phyloP scores from a whole-genome alignment of 2,329 filamentous ascomycete species.

The Botryotinia globosa region DNA sequence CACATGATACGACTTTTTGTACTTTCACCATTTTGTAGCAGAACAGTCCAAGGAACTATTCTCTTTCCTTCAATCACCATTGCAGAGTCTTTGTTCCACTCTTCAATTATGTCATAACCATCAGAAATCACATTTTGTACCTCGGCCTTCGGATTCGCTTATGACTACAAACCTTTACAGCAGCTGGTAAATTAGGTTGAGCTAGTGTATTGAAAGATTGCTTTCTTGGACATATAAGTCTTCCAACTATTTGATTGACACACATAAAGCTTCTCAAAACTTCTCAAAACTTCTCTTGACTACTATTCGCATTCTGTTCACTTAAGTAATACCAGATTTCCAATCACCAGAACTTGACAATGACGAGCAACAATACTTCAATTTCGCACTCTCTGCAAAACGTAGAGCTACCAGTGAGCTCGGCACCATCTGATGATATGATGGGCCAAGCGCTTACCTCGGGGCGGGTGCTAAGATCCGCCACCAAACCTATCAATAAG shows the following conservation, averaged over 20 bases:
- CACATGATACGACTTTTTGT: neutral
- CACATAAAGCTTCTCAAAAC: neutral
- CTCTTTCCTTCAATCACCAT: neutral
- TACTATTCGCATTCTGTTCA: neutral
- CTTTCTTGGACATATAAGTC: neutral
- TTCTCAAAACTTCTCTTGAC: neutral
- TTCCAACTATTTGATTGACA: neutral
- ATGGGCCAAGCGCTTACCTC: neutral
- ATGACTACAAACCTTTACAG: neutral
- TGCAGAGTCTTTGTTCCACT: neutral
- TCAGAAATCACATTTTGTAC: neutral
- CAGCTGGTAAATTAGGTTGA: neutral
- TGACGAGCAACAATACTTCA: neutral
- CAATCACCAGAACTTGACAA: neutral
- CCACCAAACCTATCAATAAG: neutral
- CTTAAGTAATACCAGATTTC: neutral
- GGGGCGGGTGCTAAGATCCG: neutral
- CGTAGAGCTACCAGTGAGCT: neutral
- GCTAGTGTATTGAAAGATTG: neutral
- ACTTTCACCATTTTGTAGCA: neutral
- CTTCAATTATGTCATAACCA: neutral
- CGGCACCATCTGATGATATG: neutral
- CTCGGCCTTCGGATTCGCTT: neutral
- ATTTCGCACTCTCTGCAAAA: neutral
- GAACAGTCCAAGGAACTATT: neutral